A percentile compares a stretch with the other conserved stretches of the same genome.
These are phyloP conservation scores for Ogataea pignaliae DNA, from an alignment of 805 yeast genomes.

Conservation along the genomic window DNA sequence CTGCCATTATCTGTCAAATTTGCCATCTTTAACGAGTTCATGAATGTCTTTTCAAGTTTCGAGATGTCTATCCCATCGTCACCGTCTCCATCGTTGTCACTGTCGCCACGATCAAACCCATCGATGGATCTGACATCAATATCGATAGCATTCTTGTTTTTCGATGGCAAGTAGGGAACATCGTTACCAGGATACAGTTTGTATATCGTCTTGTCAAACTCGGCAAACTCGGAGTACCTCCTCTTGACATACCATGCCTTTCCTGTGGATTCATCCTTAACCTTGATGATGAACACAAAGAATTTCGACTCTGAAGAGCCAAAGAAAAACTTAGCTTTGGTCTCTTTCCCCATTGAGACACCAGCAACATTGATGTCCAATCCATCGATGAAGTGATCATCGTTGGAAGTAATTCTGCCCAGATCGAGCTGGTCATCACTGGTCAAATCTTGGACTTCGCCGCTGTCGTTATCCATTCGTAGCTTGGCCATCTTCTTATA, in stretches of 20 bases:
- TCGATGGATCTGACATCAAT: slow-evolving; percentile 12
- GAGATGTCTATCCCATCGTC: slow-evolving; percentile 11
- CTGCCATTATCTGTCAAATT: slow-evolving; percentile 3
- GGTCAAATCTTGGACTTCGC: slow-evolving; percentile 1
- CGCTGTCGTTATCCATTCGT: slow-evolving; percentile 10
- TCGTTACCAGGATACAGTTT: slow-evolving; percentile 65
- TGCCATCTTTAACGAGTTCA: slow-evolving; percentile 11
- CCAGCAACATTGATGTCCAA: slow-evolving; percentile 64
- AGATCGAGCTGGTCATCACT: slow-evolving; percentile 20
- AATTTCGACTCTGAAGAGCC: slow-evolving; percentile 21
- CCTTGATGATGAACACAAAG: slow-evolving; percentile 47
- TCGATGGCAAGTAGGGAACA: slow-evolving; percentile 34
- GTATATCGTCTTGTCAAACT: slow-evolving; percentile 48
- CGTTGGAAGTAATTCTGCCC: slow-evolving; percentile 35
- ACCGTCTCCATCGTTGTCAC: slow-evolving; percentile 5
- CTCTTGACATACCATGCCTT: slow-evolving; percentile 48
- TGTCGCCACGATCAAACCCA: slow-evolving; percentile 7
- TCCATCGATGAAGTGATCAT: slow-evolving; percentile 46
- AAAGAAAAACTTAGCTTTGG: slow-evolving; percentile 17
- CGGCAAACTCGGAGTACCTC: slow-evolving; percentile 64
- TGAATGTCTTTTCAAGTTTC: slow-evolving; percentile 18
- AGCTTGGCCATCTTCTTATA: slow-evolving; percentile 35
- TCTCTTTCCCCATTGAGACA: slow-evolving; percentile 39
- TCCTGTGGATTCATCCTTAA: slow-evolving; percentile 31
- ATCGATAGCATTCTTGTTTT: slow-evolving; percentile 22